These are phyloP conservation scores for Starmerella riodocensis DNA, from an alignment of 805 yeast species.

Conservation along the genomic window DNA sequence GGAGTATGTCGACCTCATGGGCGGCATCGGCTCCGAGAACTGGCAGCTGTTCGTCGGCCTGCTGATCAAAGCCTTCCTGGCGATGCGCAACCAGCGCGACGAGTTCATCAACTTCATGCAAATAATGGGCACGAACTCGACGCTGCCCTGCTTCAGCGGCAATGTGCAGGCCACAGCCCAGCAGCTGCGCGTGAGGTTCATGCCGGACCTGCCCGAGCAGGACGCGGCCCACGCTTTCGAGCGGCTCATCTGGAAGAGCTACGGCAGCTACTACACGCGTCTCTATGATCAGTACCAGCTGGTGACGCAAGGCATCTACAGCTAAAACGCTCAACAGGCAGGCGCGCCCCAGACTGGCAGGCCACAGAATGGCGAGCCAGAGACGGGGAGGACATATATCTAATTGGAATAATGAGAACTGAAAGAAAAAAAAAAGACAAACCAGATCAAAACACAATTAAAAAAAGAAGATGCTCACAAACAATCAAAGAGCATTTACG, in stretches of 20 bases:
- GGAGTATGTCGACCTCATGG: constrained; percentile 80
- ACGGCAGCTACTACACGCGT: constrained; percentile 80
- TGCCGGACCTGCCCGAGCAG: constrained; percentile 54
- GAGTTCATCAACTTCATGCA: constrained; percentile 74
- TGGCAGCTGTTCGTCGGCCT: constrained; percentile 49
- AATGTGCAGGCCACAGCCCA: constrained; percentile 67
- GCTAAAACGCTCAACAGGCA: constrained; percentile 1
- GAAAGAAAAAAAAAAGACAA: too few species aligned
- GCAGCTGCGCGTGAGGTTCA: constrained; percentile 68
- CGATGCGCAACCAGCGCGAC: constrained; percentile 59
- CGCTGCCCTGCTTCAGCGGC: constrained; percentile 78
- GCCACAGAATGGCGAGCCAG: too few species aligned
- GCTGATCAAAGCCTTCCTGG: constrained; percentile 60
- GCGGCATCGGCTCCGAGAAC: constrained; percentile 54
- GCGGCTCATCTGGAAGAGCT: constrained; percentile 61
- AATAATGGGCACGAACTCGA: constrained; percentile 84
- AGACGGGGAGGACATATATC: too few species aligned
- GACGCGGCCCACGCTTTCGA: constrained; percentile 74
- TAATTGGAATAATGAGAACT: too few species aligned
- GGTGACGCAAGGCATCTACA: constrained; percentile 85
- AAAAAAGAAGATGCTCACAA: too few species aligned
- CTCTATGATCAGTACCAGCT: constrained; percentile 91
- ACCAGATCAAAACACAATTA: too few species aligned
- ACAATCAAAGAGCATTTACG: too few species aligned
- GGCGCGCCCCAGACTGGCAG: too few species aligned